phyloP scores from a whole-genome alignment of 345 rosid species.

The Syzygium aqueum region DNA sequence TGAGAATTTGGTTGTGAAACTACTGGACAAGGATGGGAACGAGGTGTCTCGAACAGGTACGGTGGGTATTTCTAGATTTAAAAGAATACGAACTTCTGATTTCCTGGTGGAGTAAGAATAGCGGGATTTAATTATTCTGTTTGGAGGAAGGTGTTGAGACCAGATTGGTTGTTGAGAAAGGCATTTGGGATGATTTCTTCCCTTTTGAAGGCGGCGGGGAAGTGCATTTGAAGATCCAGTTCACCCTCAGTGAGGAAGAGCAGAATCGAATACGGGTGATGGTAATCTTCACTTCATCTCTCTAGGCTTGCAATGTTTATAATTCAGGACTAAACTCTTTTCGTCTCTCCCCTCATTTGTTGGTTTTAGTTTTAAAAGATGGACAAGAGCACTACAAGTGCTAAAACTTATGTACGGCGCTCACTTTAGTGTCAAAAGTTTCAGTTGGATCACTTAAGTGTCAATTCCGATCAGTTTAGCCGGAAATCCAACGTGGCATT shows the following conservation, averaged over 20 bases:
- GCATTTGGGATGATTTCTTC: slow-evolving; percentile 58
- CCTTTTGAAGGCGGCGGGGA: slow-evolving; percentile 63
- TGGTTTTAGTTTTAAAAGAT: background rate
- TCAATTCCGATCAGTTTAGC: no score
- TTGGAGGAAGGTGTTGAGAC: slow-evolving; percentile 53
- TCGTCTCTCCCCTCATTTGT: background rate
- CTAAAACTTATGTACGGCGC: no score
- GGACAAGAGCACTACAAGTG: no score
- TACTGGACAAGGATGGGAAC: slow-evolving; percentile 52
- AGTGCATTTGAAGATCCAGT: slow-evolving; percentile 69
- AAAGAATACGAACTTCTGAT: background rate
- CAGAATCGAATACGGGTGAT: slow-evolving; percentile 48
- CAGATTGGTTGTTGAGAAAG: slow-evolving; percentile 69
- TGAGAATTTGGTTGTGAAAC: slow-evolving; percentile 50
- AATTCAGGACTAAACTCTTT: background rate
- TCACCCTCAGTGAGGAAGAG: slow-evolving; percentile 77
- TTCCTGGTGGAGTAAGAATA: slow-evolving; percentile 1
- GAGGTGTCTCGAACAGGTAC: slow-evolving; percentile 51
- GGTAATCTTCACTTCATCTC: slow-evolving; percentile 24
- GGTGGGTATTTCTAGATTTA: background rate
- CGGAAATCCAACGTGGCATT: no score
- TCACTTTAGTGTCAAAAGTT: no score
- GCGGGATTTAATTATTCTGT: slow-evolving; percentile 9
- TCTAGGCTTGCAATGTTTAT: background rate
- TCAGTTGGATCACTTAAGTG: no score